Evolutionary conservation across 164 flowering plant species (phyloP), one percentile per base, ranked within the genome.

Genomic region (Berberis thunbergii): DNA sequence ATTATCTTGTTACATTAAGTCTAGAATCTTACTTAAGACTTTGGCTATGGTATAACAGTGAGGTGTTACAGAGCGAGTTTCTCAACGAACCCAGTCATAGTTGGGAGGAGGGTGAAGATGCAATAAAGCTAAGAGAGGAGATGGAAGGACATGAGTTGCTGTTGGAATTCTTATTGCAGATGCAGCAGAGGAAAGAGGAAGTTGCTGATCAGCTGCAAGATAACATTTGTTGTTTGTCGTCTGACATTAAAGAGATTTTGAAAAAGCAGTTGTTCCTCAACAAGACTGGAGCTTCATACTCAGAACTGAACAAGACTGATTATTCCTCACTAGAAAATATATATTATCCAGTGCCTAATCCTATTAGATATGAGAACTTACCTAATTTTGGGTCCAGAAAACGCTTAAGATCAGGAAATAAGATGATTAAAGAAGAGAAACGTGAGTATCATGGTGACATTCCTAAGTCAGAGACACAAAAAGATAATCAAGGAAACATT

Each of bases 131-230:
- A 48, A 77, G 78, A 65, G 88, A 91, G 67, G 81, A 67, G 73
- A 83, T 84, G 72, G 97, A 86, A 67, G 97, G 91, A 76, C 86
- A 87, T 61, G 96, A 95, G 67, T 67, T 91, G 66, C 72, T 91
- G 70, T 81, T 86, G 10, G 97, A 95, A 58, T 89, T 95, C 69
- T 89, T 95, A 61, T 65, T 83, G 67, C 71, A 79, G 66, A 71
- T 83, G 43, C 87, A 84, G 63, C 92, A 84, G 67, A 79, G 78
- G 59, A 91, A 86, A 69, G 89, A 81, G 61, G 97, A 86, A 68
- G 76, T 81, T 46, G 86, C 87, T 48, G 70, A 78, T 60, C 85
- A 76, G 78, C 78, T 95, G 77, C 83, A 78, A 60, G 77, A 77
- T 58, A 79, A 77, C 26, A 71, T 91, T 57, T 79, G 88, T 49